Evolutionary conservation across 169 alveolate species (phyloP).

Genomic region (Plasmodium coatneyi): DNA sequence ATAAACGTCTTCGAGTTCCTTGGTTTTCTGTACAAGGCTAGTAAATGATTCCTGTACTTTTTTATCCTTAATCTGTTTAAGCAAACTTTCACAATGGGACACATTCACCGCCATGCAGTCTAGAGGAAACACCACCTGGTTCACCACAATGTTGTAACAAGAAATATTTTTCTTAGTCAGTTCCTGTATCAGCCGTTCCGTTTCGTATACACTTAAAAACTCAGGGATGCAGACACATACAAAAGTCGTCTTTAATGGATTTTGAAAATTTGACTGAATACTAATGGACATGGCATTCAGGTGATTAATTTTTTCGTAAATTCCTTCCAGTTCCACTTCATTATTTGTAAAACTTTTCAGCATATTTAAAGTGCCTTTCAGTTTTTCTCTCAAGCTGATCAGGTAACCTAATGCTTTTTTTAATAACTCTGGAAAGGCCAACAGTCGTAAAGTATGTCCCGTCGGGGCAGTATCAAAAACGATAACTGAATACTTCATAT

Average conservation of each 20-base stretch:
- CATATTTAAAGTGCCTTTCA: constrained; percentile 79
- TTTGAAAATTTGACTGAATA: constrained; percentile 87
- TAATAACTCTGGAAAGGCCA: constrained; percentile 95
- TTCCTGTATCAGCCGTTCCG: constrained; percentile 97
- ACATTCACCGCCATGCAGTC: constrained; percentile 56
- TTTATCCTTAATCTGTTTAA: constrained; percentile 15
- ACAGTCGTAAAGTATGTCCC: constrained; percentile 98
- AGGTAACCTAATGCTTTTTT: constrained; percentile 95
- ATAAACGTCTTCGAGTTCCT: constrained; percentile 78
- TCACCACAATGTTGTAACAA: constrained; percentile 96
- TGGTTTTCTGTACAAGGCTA: constrained; percentile 61
- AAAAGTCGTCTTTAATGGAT: constrained; percentile 94
- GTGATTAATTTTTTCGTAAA: constrained; percentile 87
- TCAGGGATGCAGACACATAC: constrained; percentile 99
- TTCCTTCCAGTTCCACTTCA: constrained; percentile 56
- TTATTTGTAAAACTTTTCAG: constrained; percentile 33
- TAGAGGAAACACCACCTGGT: constrained; percentile 96
- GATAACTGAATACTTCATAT: constrained; percentile 93
- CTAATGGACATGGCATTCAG: constrained; percentile 87
- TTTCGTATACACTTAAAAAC: constrained; percentile 97
- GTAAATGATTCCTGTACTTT: constrained; percentile 2
- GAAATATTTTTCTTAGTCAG: constrained; percentile 95
- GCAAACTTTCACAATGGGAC: neutral
- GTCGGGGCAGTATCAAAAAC: constrained; percentile 99
- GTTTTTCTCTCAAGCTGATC: constrained; percentile 86